Evolutionary conservation across 768 basidiomycete genomes (phyloP).

Genomic region (Pisolithus microcarpus): DNA sequence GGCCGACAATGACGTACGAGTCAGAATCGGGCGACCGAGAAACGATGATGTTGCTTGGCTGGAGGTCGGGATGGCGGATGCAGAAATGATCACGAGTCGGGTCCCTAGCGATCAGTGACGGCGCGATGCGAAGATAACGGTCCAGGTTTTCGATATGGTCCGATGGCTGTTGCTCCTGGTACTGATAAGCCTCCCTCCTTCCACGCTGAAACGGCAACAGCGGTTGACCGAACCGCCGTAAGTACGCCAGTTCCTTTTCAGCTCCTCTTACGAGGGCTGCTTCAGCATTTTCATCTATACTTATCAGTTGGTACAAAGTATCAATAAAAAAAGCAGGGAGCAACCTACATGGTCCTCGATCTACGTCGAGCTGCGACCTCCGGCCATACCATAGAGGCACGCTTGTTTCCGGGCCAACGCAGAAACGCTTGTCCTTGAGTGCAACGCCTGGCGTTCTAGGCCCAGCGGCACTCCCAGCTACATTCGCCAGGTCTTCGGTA

Average conservation of each 20-base stretch:
- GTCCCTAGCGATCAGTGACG: conserved; percentile 37
- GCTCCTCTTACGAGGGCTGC: background rate
- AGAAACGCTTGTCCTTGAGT: conserved; percentile 34
- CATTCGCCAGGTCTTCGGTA: conserved; percentile 37
- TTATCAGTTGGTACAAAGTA: background rate
- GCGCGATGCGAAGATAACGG: conserved; percentile 27
- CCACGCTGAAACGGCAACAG: background rate
- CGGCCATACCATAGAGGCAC: conserved; percentile 43
- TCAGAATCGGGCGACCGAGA: conserved; percentile 38
- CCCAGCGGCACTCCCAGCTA: conserved; percentile 14
- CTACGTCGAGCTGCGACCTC: conserved; percentile 41
- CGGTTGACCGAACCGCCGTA: background rate
- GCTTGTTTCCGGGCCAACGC: conserved; percentile 39
- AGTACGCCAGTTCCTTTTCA: background rate
- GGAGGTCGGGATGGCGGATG: conserved; percentile 41
- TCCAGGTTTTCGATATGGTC: conserved; percentile 44
- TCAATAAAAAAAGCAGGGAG: conserved; percentile 26
- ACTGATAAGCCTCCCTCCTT: conserved; percentile 35
- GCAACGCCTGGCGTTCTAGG: conserved; percentile 23
- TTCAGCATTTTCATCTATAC: background rate
- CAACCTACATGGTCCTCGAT: conserved; percentile 46
- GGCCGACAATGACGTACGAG: conserved; percentile 33
- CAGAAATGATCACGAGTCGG: conserved; percentile 34
- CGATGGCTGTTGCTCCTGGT: conserved; percentile 41
- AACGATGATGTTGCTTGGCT: conserved; percentile 43